phyloP scores from a whole-genome alignment of 768 basidiomycete genomes.

The Galerina sulciceps region DNA sequence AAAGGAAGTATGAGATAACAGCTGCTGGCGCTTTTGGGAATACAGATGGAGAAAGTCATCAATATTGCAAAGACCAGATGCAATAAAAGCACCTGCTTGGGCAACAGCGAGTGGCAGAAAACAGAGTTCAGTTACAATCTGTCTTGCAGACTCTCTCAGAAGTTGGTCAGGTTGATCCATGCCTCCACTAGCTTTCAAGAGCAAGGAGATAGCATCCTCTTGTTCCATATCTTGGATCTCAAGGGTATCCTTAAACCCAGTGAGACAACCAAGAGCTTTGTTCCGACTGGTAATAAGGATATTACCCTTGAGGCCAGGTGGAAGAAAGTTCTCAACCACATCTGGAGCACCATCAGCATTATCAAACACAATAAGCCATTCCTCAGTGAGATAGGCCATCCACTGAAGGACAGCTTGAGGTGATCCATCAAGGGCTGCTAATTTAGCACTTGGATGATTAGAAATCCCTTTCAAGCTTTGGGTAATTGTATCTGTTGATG shows the following conservation, averaged over 20 bases:
- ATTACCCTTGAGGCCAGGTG: conserved; percentile 19
- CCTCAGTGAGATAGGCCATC: conserved; percentile 10
- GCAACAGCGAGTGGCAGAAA: conserved; percentile 18
- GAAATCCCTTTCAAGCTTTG: not conserved
- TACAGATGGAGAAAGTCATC: conserved; percentile 18
- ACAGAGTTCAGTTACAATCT: conserved; percentile 11
- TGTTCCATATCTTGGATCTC: conserved; percentile 18
- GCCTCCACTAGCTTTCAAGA: conserved; percentile 15
- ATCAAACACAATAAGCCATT: conserved; percentile 27
- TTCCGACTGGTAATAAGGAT: conserved; percentile 24
- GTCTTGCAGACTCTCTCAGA: not conserved
- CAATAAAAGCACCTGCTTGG: conserved; percentile 22
- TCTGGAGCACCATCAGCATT: conserved; percentile 12
- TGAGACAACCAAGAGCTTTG: conserved; percentile 4
- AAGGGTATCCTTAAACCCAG: not conserved
- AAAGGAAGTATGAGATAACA: conserved; percentile 7
- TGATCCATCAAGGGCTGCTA: not conserved
- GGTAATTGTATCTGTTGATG: not conserved
- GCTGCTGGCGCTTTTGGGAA: not conserved
- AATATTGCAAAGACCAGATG: conserved; percentile 11
- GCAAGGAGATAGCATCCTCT: conserved; percentile 18
- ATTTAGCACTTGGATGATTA: not conserved
- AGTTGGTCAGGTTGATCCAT: not conserved
- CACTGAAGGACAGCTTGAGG: conserved; percentile 10
- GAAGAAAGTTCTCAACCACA: conserved; percentile 9